These are phyloP conservation scores for Paramecium caudatum DNA, from an alignment of 73 alveolate species.

Conservation along the genomic window DNA sequence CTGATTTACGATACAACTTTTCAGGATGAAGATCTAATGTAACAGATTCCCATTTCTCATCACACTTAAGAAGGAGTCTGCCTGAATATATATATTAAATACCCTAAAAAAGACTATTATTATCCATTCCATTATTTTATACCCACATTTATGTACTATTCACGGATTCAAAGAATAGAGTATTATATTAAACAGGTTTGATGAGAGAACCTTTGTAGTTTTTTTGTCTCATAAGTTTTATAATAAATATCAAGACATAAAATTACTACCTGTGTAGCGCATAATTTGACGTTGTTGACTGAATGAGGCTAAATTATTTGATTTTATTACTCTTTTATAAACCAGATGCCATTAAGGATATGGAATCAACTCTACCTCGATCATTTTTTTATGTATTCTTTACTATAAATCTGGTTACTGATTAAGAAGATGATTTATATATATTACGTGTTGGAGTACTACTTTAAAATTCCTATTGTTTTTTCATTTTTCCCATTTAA, in stretches of 20 bases:
- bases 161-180: too few relatives aligned
- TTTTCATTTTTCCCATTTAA: constrained; percentile 28
- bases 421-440: constrained; percentile 39
- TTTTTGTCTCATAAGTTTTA: too few relatives aligned
- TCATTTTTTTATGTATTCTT: constrained; percentile 16
- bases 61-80: constrained; percentile 10
- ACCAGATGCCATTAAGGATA: constrained; percentile 31
- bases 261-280: constrained; percentile 43
- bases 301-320: background rate
- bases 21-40: constrained; percentile 42
- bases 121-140: background rate
- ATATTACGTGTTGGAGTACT: constrained; percentile 10
- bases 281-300: constrained; percentile 40
- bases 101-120: constrained; percentile 6
- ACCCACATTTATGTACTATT: too few relatives aligned
- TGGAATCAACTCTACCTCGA: constrained; percentile 58
- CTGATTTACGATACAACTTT: background rate
- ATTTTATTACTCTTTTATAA: background rate
- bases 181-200: too few relatives aligned
- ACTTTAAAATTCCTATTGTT: background rate
- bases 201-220: too few relatives aligned
- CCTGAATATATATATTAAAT: background rate
- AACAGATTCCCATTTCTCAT: constrained; percentile 36
- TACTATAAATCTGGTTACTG: constrained; percentile 56
- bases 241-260: constrained; percentile 60